Percentiles rank a stretch among this genome's conserved stretches.
Conservation (phyloP, 257 asterid species). For the Penstemon eatonii region DNA sequence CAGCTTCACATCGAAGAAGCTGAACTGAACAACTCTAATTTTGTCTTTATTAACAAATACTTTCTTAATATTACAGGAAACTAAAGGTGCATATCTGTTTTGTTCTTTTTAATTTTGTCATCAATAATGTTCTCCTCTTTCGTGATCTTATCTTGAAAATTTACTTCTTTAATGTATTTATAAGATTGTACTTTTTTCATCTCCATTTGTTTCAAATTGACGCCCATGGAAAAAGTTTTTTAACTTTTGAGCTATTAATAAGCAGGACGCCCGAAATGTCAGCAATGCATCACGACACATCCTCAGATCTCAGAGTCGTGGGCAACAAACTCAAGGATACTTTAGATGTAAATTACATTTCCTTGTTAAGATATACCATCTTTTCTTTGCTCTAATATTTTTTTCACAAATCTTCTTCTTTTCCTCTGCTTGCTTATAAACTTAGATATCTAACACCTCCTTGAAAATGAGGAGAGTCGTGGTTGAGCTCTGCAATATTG, state of each 20-base stretch:
- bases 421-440: neutral
- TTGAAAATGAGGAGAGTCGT: constrained; percentile 58
- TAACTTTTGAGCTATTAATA: constrained; percentile 6
- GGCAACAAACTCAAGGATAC: constrained; percentile 56
- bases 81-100: no score
- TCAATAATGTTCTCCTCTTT: no score
- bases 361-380: neutral
- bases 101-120: no score
- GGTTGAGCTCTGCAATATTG: constrained; percentile 68
- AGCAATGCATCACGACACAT: constrained; percentile 85
- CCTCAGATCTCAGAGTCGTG: constrained; percentile 72
- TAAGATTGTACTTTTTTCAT: neutral
- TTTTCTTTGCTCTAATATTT: neutral
- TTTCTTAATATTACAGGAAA: no score
- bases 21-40: no score
- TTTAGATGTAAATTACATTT: constrained; percentile 52
- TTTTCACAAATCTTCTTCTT: constrained; percentile 2
- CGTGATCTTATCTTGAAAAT: no score
- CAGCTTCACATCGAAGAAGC: no score
- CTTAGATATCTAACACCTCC: constrained; percentile 65
- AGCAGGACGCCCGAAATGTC: constrained; percentile 93
- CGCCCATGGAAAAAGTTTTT: neutral
- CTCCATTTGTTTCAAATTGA: neutral
- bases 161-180: no score
- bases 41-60: no score